Base-by-base conservation (phyloP, 345 rosid genomes). In the Litchi chinensis region DNA sequence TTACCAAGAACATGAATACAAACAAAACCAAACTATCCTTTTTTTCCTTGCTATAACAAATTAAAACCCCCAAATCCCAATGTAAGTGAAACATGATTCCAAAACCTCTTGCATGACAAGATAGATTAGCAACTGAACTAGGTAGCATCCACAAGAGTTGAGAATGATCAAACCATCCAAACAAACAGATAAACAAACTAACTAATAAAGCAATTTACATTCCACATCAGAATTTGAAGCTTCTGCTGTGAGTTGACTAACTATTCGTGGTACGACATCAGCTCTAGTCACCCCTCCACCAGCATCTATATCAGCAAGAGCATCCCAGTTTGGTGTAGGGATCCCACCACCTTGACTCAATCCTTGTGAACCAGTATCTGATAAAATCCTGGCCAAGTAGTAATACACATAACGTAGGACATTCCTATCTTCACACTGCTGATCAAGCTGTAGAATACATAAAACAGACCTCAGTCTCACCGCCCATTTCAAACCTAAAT, bases 261-360 rank as follows among this genome's bases (percentile, higher is more conserved):
- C 92, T 39, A 97, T 93, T 65, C 98, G 86, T 8, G 98, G 99
- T 21, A 91, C 95, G 81, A 97, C 99, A 82, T 97, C 99, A 74
- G 99, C 99, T 83, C 99, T 89, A 2, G 99, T 97, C 66, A 97
- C 98, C 79, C 99, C 98, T 73, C 99, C 99, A 86, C 84, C 89
- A 69, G 97, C 93, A 90, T 94, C 99, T 74, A 97, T 93, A 82
- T 94, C 98, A 81, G 99, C 99, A 48, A 94, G 85, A 64, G 99
- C 99, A 88, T 97, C 99, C 99, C 99, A 97, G 79, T 97, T 97
- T 59, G 99, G 99, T 71, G 99, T 97, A 37, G 99, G 99, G 64
- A 97, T 94, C 63, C 99, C 99, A 81, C 99, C 99, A 64, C 98
- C 99, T 43, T 97, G 89, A 87, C 88, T 96, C 81, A 92, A 81